phyloP scores from a whole-genome alignment of 305 asterid species.

The Fraxinus latifolia region DNA sequence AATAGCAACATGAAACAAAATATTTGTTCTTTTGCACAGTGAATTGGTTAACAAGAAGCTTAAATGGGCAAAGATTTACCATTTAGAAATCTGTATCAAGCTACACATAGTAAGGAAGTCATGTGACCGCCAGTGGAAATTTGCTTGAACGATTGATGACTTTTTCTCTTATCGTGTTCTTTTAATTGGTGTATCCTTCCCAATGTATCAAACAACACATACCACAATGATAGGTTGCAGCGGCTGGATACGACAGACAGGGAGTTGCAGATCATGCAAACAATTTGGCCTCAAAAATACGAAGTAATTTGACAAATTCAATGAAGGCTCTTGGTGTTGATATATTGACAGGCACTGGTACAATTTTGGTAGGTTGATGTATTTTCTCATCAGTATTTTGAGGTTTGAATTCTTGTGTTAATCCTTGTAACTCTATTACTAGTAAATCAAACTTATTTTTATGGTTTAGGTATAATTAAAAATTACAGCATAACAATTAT shows the following conservation, averaged over 20 bases:
- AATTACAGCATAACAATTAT: constrained; percentile 20
- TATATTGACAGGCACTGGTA: constrained; percentile 85
- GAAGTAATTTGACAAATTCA: constrained; percentile 89
- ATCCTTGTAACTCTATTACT: not conserved
- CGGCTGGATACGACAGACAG: constrained; percentile 94
- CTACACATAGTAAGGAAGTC: not conserved
- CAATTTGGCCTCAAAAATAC: constrained; percentile 84
- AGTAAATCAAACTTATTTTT: not conserved
- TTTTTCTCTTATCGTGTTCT: not conserved
- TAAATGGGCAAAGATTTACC: constrained; percentile 8
- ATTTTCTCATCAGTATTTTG: constrained; percentile 8
- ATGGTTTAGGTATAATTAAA: not conserved
- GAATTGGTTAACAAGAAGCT: constrained; percentile 6
- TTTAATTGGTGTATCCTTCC: not conserved
- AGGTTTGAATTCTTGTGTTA: not conserved
- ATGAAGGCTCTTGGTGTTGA: constrained; percentile 90
- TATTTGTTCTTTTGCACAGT: constrained; percentile 1
- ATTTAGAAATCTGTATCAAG: not conserved
- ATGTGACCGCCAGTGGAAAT: not conserved
- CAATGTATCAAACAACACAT: constrained; percentile 21
- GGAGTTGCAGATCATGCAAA: constrained; percentile 98
- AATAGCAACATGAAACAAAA: not conserved
- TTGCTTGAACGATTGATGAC: constrained; percentile 2
- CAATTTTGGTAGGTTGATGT: constrained; percentile 63
- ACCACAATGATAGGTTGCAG: constrained; percentile 64